phyloP scores from a whole-genome alignment of 2,329 filamentous ascomycete genomes.

The Dactylellina parvicollis region DNA sequence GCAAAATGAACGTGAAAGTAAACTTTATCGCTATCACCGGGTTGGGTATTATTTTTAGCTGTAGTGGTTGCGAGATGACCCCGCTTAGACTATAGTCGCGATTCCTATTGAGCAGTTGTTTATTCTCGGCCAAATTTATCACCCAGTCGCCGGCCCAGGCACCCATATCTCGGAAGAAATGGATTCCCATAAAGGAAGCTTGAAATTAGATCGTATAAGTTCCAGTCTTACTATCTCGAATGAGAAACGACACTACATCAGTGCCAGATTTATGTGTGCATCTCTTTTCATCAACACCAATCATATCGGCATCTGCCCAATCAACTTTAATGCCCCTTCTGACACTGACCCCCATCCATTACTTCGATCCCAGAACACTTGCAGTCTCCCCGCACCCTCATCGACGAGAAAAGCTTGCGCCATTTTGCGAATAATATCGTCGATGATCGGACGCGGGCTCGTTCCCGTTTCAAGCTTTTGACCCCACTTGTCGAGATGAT shows the following conservation, averaged over 20 bases:
- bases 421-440: not conserved
- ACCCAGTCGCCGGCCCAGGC: not conserved
- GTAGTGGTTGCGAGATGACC: not conserved
- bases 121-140: too few species aligned
- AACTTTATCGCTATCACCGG: not conserved
- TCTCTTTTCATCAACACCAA: not conserved
- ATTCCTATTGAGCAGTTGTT: too few species aligned
- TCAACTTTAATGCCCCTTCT: not conserved
- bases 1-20: constrained; percentile 2
- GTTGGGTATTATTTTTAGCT: not conserved
- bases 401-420: not conserved
- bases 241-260: not conserved
- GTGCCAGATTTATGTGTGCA: not conserved
- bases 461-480: not conserved
- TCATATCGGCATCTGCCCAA: not conserved
- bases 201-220: not conserved
- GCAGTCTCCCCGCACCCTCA: not conserved
- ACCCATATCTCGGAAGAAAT: not conserved
- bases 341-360: not conserved
- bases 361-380: constrained; percentile 13
- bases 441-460: not conserved
- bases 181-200: not conserved
- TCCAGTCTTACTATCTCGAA: not conserved
- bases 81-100: not conserved
- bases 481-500: not conserved